Evolutionary conservation across 2,329 filamentous ascomycete genomes (phyloP), one percentile per base, ranked within the genome.

Genomic region (Graphium sp.): DNA sequence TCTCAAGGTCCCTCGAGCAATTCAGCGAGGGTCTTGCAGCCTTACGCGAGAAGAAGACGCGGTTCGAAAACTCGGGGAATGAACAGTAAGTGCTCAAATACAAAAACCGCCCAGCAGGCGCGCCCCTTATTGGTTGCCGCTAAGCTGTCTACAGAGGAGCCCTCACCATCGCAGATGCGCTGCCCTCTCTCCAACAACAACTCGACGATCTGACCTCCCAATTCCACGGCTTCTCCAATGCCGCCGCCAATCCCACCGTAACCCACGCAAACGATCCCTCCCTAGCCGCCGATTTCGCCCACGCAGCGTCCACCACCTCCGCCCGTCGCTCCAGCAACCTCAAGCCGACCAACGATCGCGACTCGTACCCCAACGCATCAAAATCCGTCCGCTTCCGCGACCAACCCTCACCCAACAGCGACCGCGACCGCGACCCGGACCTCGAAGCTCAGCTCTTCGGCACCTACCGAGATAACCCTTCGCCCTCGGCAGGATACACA

Each of bases 361-460:
- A 37, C 40, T 39, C 37, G 34, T 41, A 34, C 21, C 36, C 44
- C 28, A 43, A 45, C 33, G 50, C 51, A 25, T 46, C 70, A 30
- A 87, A 89, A 52, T 76, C 75, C n/a, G 84, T 93, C 25, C 79
- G 84, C 34, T 93, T 93, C 64, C 75, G 71, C 46, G 78, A 91
- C 50, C 62, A 66, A 10, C 60, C 65, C 26, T 30, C 40, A 24
- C 43, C 49, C 22, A 41, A 50, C 38, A 36, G 41, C 34, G 35
- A 40, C 34, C 38, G 45, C 34, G 28, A 33, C 15, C n/a, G n/a
- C n/a, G 44, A 73, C 37, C 58, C 66, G 44, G 42, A 49, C 43
- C 35, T 59, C 36, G 48, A 59, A 22, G 53, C 47, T 6, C 43
- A 56, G 26, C 52, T 62, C 26, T 65, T 66, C 40, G 56, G 53